These are phyloP conservation scores for Ceratocystis ficicola DNA, from an alignment of 2,329 filamentous ascomycete species.

Conservation along the genomic window DNA sequence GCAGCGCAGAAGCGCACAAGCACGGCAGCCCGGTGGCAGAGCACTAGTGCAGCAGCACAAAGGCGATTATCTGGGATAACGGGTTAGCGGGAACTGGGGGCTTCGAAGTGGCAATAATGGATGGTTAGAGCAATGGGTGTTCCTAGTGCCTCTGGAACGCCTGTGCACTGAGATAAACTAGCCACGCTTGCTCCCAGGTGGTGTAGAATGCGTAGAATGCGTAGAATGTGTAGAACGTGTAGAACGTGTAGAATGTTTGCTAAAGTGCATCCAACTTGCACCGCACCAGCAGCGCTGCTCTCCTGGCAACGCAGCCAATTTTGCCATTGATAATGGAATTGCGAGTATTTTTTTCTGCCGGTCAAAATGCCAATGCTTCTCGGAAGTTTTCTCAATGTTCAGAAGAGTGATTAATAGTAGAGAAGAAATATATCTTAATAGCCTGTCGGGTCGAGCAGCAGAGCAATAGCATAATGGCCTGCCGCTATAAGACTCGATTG, in stretches of 20 bases:
- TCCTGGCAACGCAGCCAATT: neutral
- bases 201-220: too few species aligned
- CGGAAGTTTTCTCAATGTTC: neutral
- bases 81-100: neutral
- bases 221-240: too few species aligned
- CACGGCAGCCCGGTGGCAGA: too few species aligned
- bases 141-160: neutral
- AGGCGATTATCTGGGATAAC: neutral
- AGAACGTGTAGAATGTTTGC: neutral
- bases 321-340: neutral
- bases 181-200: neutral
- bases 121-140: neutral
- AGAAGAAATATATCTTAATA: neutral
- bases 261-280: neutral
- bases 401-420: constrained; percentile 1
- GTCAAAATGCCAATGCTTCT: constrained; percentile 2
- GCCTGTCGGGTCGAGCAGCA: neutral
- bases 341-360: neutral
- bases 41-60: neutral
- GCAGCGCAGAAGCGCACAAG: too few species aligned
- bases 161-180: neutral
- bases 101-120: constrained; percentile 3
- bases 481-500: neutral
- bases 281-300: neutral
- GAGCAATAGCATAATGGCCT: neutral